Percentiles rank a stretch among this genome's conserved stretches.
Evolutionary conservation across 108 stramenopile genomes (phyloP).

Genomic region (Nannochloropsis gaditana): DNA sequence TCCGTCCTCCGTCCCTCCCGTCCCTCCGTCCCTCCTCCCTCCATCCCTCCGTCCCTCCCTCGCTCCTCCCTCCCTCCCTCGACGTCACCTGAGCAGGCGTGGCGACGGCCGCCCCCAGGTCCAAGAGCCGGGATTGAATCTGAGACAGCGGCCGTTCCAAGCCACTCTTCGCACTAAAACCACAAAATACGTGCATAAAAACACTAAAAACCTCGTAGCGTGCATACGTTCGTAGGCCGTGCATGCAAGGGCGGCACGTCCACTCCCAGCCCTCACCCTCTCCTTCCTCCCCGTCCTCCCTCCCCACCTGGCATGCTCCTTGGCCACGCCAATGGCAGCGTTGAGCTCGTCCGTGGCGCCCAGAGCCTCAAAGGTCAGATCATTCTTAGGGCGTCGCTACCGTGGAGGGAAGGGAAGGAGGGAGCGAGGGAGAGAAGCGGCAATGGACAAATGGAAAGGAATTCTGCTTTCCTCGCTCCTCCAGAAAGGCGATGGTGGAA

Average conservation of each 20-base stretch:
- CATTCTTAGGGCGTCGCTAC: constrained; percentile 38
- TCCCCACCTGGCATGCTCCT: constrained; percentile 26
- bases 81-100: constrained; percentile 21
- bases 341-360: constrained; percentile 52
- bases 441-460: not conserved
- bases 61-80: constrained; percentile 19
- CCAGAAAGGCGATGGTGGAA: too few species aligned
- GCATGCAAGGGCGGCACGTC: not conserved
- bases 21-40: too few species aligned
- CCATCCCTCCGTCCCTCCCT: not conserved
- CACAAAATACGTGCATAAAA: not conserved
- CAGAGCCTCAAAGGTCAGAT: constrained; percentile 38
- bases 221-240: not conserved
- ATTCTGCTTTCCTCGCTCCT: too few species aligned
- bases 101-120: constrained; percentile 37
- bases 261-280: not conserved
- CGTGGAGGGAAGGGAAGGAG: not conserved
- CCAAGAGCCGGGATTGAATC: constrained; percentile 44
- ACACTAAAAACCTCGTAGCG: not conserved
- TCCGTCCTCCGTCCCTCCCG: too few species aligned
- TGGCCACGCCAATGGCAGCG: constrained; percentile 36
- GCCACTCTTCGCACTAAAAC: constrained; percentile 26
- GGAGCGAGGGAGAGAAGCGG: not conserved
- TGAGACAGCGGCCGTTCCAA: constrained; percentile 28
- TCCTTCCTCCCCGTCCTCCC: not conserved